A percentile compares a stretch with the other conserved stretches of the same genome.
phyloP scores from a whole-genome alignment of 2,329 filamentous ascomycete species.

The Ascochyta rabiei region DNA sequence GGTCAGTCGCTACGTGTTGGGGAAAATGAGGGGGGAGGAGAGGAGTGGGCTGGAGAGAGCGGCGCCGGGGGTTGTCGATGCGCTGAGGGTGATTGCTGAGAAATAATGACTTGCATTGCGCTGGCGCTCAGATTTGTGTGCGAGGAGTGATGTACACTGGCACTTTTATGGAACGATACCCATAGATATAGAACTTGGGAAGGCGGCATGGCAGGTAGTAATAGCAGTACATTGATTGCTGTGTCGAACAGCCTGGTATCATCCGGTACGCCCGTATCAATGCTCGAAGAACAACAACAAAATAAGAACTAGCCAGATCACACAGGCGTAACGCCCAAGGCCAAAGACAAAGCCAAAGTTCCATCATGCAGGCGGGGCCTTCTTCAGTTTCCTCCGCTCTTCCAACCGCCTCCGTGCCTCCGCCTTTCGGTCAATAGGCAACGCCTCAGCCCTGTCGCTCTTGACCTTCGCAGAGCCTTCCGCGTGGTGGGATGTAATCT shows the following conservation, averaged over 20 bases:
- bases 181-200: not conserved
- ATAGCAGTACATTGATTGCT: not conserved
- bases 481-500: conserved; percentile 32
- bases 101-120: conserved; percentile 25
- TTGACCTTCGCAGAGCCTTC: conserved; percentile 29
- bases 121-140: not conserved
- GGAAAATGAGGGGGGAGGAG: conserved; percentile 61
- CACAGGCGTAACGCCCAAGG: not conserved
- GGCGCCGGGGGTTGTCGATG: conserved; percentile 57
- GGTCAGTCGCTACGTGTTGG: conserved; percentile 80
- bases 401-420: conserved; percentile 34
- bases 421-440: conserved; percentile 34
- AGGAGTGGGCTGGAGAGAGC: conserved; percentile 54
- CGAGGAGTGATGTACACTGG: not conserved
- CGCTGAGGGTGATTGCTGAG: conserved; percentile 59
- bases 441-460: conserved; percentile 25
- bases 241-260: conserved; percentile 28
- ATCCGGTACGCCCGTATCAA: conserved; percentile 24
- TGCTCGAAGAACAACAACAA: conserved; percentile 1
- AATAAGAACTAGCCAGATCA: not conserved
- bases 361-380: conserved; percentile 19
- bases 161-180: not conserved
- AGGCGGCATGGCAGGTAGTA: not conserved
- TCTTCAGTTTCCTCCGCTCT: conserved; percentile 37
- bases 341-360: not conserved